Evolutionary conservation across 1,284 basidiomycete species (phyloP).

Genomic region (Tetrapyrgos nigripes): DNA sequence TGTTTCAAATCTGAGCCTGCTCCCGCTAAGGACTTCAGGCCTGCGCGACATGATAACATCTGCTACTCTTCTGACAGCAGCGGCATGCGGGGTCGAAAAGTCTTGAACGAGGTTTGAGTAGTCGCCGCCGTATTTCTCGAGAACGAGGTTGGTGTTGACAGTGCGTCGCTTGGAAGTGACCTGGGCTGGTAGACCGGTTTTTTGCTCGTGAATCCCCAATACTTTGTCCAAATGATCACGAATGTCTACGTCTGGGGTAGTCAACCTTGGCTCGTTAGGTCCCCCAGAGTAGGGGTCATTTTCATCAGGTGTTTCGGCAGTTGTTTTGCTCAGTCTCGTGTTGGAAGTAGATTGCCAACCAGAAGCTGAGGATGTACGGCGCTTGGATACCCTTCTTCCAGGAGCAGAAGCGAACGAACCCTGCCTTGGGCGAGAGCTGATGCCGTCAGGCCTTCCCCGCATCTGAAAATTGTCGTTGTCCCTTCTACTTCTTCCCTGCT

Average conservation of each 20-base stretch:
- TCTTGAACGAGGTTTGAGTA: constrained; percentile 48
- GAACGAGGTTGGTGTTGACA: constrained; percentile 17
- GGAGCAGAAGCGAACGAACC: no score
- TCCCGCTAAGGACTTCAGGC: constrained; percentile 43
- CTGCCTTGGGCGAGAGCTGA: no score
- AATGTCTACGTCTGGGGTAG: not conserved
- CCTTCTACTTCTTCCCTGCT: no score
- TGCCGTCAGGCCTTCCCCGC: no score
- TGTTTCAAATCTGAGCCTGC: constrained; percentile 21
- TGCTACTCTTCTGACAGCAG: constrained; percentile 48
- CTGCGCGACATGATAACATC: constrained; percentile 49
- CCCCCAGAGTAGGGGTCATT: no score
- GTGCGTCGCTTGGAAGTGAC: not conserved
- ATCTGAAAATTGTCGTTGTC: no score
- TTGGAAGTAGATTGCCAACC: no score
- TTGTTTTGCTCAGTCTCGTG: no score
- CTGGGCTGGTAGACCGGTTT: not conserved
- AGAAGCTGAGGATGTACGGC: no score
- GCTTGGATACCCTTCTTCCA: no score
- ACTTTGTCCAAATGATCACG: not conserved
- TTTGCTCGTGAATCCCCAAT: not conserved
- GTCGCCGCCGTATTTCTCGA: constrained; percentile 51
- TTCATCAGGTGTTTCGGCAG: no score
- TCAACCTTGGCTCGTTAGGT: not conserved
- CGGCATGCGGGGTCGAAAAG: constrained; percentile 25